Evolutionary conservation across 2,329 filamentous ascomycete species (phyloP), one percentile per base, ranked within the genome.

Genomic region (Paradendryphiella salina): DNA sequence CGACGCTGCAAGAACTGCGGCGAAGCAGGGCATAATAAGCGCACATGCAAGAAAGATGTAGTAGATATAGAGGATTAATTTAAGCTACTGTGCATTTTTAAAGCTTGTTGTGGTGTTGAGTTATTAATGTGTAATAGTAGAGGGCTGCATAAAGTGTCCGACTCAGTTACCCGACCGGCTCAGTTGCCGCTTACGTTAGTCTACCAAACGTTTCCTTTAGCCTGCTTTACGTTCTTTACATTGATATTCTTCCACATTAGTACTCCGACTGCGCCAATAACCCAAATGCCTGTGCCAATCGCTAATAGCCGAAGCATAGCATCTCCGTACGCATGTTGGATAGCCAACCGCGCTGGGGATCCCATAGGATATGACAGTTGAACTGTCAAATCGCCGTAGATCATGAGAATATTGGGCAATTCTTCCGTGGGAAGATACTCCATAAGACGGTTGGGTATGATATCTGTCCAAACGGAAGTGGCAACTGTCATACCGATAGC

Each of bases 401-500:
- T 74, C 5, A 46, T 55, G 4, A 52, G 20, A 15, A 58, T 42
- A 23, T 71, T 75, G 28, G 64, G 61, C 59, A 76, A 69, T 0
- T 79, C 78, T 46, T 78, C 75, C 0, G 79, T 80, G 0, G 52
- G 45, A 15, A 60, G 20, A 3, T 52, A 34, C 9, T 15, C 21
- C 20, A 32, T 23, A 0, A 64, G 50, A 14, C 46, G 47, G 10
- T 54, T 46, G 3, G 54, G 54, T 4, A 64, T 56, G 1, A 52
- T 43, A 33, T 59, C 51, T 6, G 80, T 82, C 85, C 85, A 88
- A 52, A 88, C 82, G 1, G 84, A 83, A 0, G 79, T 79, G 0
- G 85, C 79, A 33, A 88, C 77, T 1, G 84, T 79, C 31, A 48
- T 56, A 3, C 72, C 72, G 13, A 73, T 64, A 3, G 68, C 69